Conservation (phyloP, 75 land plant species). For the Cryptomeria japonica region DNA sequence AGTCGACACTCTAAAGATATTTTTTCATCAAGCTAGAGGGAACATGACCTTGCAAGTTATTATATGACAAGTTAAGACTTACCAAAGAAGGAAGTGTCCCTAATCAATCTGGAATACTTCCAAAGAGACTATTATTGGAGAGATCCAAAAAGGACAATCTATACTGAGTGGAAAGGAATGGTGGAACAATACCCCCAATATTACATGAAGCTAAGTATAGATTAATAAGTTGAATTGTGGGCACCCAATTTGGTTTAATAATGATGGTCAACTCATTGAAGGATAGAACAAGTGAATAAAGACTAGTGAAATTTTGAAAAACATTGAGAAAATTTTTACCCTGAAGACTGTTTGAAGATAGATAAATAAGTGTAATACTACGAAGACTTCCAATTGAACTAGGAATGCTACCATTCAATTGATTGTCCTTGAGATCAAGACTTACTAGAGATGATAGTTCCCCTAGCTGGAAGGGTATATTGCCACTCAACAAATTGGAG, state of each 20-base stretch:
- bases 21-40: neutral
- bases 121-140: neutral
- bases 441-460: too few relatives aligned
- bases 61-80: neutral
- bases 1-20: neutral
- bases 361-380: too few relatives aligned
- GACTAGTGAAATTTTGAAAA: neutral
- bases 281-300: neutral
- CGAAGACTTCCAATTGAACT: too few relatives aligned
- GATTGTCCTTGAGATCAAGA: too few relatives aligned
- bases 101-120: neutral
- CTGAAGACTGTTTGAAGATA: too few relatives aligned
- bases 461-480: too few relatives aligned
- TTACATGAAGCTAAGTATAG: neutral
- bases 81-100: neutral
- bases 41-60: neutral
- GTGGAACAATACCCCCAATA: neutral
- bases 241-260: neutral
- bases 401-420: too few relatives aligned
- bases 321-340: neutral
- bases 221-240: neutral
- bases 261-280: neutral
- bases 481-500: too few relatives aligned
- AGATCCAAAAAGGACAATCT: neutral
- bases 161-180: neutral